Conservation (phyloP, 2,329 filamentous ascomycete genomes). For the Fusarium sp. region DNA sequence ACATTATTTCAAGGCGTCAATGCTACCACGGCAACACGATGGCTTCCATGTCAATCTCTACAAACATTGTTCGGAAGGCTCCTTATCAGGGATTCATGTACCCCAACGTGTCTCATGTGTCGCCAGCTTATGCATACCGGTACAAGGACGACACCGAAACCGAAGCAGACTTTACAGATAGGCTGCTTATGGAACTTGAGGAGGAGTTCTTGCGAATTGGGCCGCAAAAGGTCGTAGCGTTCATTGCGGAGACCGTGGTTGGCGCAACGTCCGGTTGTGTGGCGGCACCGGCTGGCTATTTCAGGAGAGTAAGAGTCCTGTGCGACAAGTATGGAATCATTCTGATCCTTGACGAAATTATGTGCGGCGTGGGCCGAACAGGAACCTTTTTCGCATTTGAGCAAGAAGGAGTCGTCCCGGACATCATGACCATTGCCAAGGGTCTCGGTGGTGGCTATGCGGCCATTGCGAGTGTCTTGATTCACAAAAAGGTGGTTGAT, state of each 20-base stretch:
- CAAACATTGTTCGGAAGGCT: constrained; percentile 23
- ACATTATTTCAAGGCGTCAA: constrained; percentile 58
- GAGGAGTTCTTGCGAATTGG: constrained; percentile 61
- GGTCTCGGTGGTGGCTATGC: constrained; percentile 71
- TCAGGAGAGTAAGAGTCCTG: constrained; percentile 63
- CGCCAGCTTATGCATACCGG: constrained; percentile 28
- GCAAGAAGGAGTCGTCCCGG: constrained; percentile 61
- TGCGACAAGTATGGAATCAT: constrained; percentile 68
- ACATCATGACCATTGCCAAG: constrained; percentile 73
- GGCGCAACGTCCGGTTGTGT: constrained; percentile 67
- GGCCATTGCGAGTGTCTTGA: constrained; percentile 69
- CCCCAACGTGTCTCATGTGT: constrained; percentile 42
- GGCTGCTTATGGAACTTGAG: constrained; percentile 56
- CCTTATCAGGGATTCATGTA: constrained; percentile 34
- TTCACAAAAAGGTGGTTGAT: constrained; percentile 54
- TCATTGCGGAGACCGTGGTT: constrained; percentile 62
- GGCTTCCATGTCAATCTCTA: constrained; percentile 58
- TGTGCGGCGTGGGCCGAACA: constrained; percentile 75
- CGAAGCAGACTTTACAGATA: constrained; percentile 19
- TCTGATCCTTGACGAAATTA: constrained; percentile 71
- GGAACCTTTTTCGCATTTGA: constrained; percentile 73
- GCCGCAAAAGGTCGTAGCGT: constrained; percentile 60
- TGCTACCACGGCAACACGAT: constrained; percentile 66
- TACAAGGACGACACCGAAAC: constrained; percentile 15
- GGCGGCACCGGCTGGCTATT: constrained; percentile 65